Base-by-base conservation (phyloP, 2,329 filamentous ascomycete species). In the Nigrograna mackinnonii region DNA sequence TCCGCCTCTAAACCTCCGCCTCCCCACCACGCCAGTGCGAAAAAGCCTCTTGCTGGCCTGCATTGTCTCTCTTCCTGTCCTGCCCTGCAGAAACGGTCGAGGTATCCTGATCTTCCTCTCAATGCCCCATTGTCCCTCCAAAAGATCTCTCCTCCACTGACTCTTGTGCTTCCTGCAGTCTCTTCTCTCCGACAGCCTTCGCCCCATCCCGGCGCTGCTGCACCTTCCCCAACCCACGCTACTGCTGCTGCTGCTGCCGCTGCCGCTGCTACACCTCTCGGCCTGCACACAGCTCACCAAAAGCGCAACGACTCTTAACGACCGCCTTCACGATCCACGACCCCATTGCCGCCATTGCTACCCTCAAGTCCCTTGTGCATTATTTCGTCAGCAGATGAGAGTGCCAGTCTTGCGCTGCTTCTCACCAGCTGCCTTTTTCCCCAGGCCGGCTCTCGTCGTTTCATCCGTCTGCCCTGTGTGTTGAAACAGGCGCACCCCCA, bases 1-100 rank as follows among this genome's bases (percentile, higher is more conserved):
- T 66, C 61, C 62, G 60, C 66, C 58, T 62, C 61, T 61, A 65
- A 58, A 62, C 64, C 58, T 60, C 59, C 60, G 60, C 60, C 58
- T 60, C 62, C 61, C 57, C 49, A 58, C 60, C 52, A 30, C 37
- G 47, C 49, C n/a, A 13, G 22, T 24, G 41, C 43, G 50, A 55
- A 56, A 52, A 51, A 54, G 44, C 58, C 54, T 49, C 44, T n/a
- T n/a, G n/a, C n/a, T 50, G 19, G 17, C 24, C 38, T 33, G 31
- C 51, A 47, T 51, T 55, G 41, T 40, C 47, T 43, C 46, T 55
- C 41, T 37, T 44, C n/a, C n/a, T n/a, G n/a, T n/a, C n/a, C n/a
- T n/a, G n/a, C n/a, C 32, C 38, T 47, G 40, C 49, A 50, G 50
- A 58, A 55, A 54, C 55, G 54, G 48, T 52, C 39, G 49, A 49